These are phyloP conservation scores for Penicillium lagena DNA, from an alignment of 495 filamentous ascomycete species.

Conservation along the genomic window DNA sequence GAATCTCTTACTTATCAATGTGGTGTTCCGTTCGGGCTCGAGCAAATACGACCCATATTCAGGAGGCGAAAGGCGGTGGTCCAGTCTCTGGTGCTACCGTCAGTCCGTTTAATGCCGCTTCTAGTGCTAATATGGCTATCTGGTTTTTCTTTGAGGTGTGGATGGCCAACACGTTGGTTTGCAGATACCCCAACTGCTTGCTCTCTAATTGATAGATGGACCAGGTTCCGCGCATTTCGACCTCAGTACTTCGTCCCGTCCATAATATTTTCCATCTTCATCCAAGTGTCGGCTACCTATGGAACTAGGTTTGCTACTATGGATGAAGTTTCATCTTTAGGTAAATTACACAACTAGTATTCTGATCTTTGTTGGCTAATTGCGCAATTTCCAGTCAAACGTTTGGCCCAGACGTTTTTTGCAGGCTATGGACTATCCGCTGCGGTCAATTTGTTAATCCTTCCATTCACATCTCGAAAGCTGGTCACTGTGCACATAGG, in stretches of 20 bases:
- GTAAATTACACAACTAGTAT: too few relatives aligned
- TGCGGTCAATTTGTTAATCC: slow-evolving; percentile 1
- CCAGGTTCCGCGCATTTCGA: slow-evolving; percentile 5
- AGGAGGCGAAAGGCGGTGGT: background rate
- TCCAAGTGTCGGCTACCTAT: slow-evolving; percentile 3
- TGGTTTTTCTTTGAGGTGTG: slow-evolving; percentile 3
- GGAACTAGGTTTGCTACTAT: background rate
- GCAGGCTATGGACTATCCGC: slow-evolving; percentile 2
- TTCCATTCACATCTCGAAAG: slow-evolving; percentile 4
- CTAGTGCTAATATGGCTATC: slow-evolving; percentile 2
- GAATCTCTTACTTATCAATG: too few relatives aligned
- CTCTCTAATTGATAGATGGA: background rate
- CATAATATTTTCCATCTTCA: slow-evolving; percentile 5
- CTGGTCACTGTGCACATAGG: background rate
- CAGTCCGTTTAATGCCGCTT: slow-evolving; percentile 1
- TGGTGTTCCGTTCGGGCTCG: too few relatives aligned
- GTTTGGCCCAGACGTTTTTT: background rate
- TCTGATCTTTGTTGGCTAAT: background rate
- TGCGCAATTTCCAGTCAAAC: slow-evolving; percentile 2
- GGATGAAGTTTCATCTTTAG: too few relatives aligned
- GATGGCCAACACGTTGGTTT: slow-evolving; percentile 2
- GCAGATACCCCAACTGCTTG: background rate
- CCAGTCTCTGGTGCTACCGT: slow-evolving; percentile 1
- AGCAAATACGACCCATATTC: too few relatives aligned
- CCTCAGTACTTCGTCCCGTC: slow-evolving; percentile 5